These are phyloP conservation scores for Fulvia fulva DNA, from an alignment of 2,329 filamentous ascomycete genomes.

Conservation along the genomic window DNA sequence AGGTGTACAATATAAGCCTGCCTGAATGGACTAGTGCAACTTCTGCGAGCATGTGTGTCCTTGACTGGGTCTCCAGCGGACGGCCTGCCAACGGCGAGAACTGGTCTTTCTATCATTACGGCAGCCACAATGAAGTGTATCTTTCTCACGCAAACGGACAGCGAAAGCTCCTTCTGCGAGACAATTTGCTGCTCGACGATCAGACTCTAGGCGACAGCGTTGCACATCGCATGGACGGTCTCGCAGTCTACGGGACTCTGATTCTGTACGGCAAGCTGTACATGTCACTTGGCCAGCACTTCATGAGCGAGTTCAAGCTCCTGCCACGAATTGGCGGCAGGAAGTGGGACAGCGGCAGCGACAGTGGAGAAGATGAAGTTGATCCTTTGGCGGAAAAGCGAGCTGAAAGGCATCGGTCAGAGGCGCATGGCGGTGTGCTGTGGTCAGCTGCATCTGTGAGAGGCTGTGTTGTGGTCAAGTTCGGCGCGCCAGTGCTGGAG, in stretches of 20 bases:
- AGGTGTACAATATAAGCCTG: conserved; percentile 62
- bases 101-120: conserved; percentile 79
- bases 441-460: conserved; percentile 81
- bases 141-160: conserved; percentile 35
- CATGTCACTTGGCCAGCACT: conserved; percentile 63
- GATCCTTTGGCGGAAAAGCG: conserved; percentile 37
- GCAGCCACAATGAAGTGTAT: conserved; percentile 87
- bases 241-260: conserved; percentile 78
- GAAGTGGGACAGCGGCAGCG: conserved; percentile 58
- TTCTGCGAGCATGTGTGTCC: conserved; percentile 62
- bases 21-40: not conserved
- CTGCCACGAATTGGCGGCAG: conserved; percentile 78
- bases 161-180: conserved; percentile 69
- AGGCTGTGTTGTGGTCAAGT: conserved; percentile 86
- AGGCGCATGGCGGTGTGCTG: conserved; percentile 59
- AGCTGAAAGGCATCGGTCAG: conserved; percentile 49
- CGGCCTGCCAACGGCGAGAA: conserved; percentile 79
- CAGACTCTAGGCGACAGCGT: conserved; percentile 26
- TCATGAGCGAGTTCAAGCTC: conserved; percentile 71
- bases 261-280: conserved; percentile 74
- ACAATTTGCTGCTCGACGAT: conserved; percentile 67
- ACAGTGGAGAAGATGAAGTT: conserved; percentile 35
- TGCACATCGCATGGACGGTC: conserved; percentile 63
- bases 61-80: conserved; percentile 94
- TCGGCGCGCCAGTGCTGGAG: conserved; percentile 78